Base-by-base conservation (phyloP, 2,329 filamentous ascomycete species). In the Parafenestella ontariensis region DNA sequence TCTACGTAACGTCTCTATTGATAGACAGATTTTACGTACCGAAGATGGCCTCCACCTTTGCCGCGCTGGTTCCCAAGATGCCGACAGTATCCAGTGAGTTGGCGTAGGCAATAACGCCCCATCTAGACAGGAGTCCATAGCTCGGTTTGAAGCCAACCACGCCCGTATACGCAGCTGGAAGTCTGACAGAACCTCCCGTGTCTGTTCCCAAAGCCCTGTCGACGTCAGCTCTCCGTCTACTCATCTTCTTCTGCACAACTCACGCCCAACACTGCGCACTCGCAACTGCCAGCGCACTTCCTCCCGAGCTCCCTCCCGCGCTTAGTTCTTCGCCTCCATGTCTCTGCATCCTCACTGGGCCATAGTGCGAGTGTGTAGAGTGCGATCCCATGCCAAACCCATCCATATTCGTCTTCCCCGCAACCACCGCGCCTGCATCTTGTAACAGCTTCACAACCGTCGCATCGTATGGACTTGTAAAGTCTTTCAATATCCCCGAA, bases 371-470 rank as follows among this genome's bases (percentile, higher is more conserved):
- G 66, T 88, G 79, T 18, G 82, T 83, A 1, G 88, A 89, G 71
- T 96, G 89, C 8, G 92, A 96, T 2, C 92, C 92, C 93, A 96
- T 96, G 24, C 93, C 92, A 72, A 96, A 96, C 72, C 96, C 95
- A 77, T 98, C 95, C 81, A 98, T 87, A 72, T 96, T 96, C 2
- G 92, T 93, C 76, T 96, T 96, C 6, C 89, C 89, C 1, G 87
- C 82, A 1, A 94, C 74, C 5, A 83, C 74, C 5, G 86, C 87
- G 37, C 89, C 89, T 5, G 84, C 82, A 24, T 79, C 72, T 51
- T 84, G 83, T 29, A 97, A 82, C 65, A 88, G 84, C 46, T 82
- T 78, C 29, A 96, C 86, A 17, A 97, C 87, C 8, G 91, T 94
- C 17, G 94, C 92, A 71, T 93, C 86, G 75, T 90, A 94, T 3